Evolutionary conservation across 352 stramenopile genomes (phyloP).

Genomic region (Globisporangium emineosum): DNA sequence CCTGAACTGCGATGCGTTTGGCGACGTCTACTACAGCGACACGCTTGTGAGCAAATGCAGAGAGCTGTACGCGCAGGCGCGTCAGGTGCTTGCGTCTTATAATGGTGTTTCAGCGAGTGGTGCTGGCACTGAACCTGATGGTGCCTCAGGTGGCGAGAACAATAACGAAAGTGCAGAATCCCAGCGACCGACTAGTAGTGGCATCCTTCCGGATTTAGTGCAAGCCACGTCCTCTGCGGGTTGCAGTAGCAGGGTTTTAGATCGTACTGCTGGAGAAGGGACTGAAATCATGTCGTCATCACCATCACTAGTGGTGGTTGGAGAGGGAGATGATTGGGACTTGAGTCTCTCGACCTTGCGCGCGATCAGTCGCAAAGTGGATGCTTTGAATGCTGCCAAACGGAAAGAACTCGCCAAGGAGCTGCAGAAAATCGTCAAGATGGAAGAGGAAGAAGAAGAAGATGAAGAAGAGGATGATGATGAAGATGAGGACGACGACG

Average conservation of each 20-base stretch:
- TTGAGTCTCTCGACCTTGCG: constrained; percentile 30
- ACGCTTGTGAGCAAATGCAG: constrained; percentile 20
- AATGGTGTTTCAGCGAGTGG: not conserved
- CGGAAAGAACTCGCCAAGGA: constrained; percentile 17
- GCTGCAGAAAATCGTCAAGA: constrained; percentile 21
- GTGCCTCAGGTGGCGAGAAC: not conserved
- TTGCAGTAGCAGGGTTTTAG: not conserved
- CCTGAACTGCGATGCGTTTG: constrained; percentile 17
- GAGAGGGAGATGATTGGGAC: constrained; percentile 25
- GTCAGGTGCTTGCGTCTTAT: constrained; percentile 6
- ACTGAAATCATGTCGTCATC: no score
- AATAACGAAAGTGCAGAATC: not conserved
- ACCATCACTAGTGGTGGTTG: not conserved
- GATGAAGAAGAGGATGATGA: constrained; percentile 30
- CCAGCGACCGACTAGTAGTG: not conserved
- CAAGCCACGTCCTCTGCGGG: not conserved
- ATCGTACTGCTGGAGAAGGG: not conserved
- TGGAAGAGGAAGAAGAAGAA: constrained; percentile 23
- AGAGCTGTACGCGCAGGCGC: constrained; percentile 28
- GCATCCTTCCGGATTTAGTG: not conserved
- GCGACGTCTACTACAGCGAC: constrained; percentile 39
- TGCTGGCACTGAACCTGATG: not conserved
- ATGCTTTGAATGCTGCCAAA: constrained; percentile 23
- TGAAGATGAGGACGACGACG: constrained; percentile 20
- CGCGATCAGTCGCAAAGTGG: constrained; percentile 24